Evolutionary conservation across 2,329 filamentous ascomycete species (phyloP), one percentile per base, ranked within the genome.

Genomic region (Fusarium setosum): DNA sequence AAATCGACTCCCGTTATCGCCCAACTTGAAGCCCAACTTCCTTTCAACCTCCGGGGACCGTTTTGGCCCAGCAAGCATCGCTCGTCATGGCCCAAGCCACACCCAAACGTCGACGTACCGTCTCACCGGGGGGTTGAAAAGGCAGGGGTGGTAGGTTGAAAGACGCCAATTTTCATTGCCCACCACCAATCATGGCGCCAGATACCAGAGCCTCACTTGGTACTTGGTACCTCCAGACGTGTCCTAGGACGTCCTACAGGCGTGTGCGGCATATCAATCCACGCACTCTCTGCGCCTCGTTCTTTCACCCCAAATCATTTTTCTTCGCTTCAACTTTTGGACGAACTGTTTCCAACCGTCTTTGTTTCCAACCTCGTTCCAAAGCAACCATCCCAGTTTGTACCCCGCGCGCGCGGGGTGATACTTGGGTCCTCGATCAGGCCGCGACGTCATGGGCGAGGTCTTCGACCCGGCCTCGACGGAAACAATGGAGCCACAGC

Each of bases 91-190:
- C n/a, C 21, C 52, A 17, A 11, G 26, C 4, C 37, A n/a, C 29
- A 31, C 35, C 18, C 38, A 37, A 53, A 24, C 20, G 18, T 41
- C 40, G 41, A 47, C 26, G 29, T 41, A 38, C 41, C 3, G 31
- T 44, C 29, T 61, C 21, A 17, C 51, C 40, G 48, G 64, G 64
- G 63, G 63, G 42, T 67, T 67, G 64, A 67, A 67, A 67, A 56
- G 24, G 51, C 32, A 47, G 40, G 51, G 47, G 41, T 67, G 9
- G 35, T n/a, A 42, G 50, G 40, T 50, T 57, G 21, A 50, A 61
- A 61, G 42, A 52, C 34, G 59, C 64, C 63, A 56, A 34, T 60
- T 61, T 57, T 61, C 60, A 67, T 56, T 47, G 47, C 51, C 49
- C 15, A 67, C 40, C 53, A 20, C 64, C 64, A 67, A 67, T 67